Evolutionary conservation across 352 stramenopile genomes (phyloP), one percentile per base, ranked within the genome.

Genomic region (Phytopythium delawarense): DNA sequence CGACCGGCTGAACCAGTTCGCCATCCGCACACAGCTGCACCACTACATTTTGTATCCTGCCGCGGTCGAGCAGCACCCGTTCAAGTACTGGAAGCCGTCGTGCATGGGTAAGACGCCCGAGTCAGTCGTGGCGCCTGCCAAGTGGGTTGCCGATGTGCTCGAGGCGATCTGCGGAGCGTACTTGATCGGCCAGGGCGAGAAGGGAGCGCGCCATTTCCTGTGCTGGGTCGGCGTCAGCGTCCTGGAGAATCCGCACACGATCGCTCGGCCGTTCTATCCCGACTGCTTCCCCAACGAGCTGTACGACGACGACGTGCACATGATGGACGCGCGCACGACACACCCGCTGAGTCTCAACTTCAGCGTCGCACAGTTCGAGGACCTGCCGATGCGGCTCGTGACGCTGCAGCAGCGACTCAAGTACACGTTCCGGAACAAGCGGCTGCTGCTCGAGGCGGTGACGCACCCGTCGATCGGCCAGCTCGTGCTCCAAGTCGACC

Each of bases 121-220:
- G 50, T 64, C 75, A 4, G 70, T 94, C 9, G 78, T 91, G 13
- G 87, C 81, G 44, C 79, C 85, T 16, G 74, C 83, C 11, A 96
- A 96, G 52, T 96, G 87, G 87, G 84, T 96, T 45, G 87, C 87
- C 12, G 87, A 96, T 53, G 82, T 94, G 44, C 64, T 96, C 8
- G 87, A 96, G 60, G 83, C 87, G 7, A 87, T 92, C 25, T 91
- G 83, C 40, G 87, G 87, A 4, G 87, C 87, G 7, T 96, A 92
- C 46, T 61, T 96, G 20, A 69, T 91, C 21, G 83, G 82, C 5
- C 67, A 86, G 18, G 80, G 81, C 52, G 87, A 96, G 66, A 71
- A 69, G n/a, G 87, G 81, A 13, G 87, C 71, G 9, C 84, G 87
- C 3, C 78, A 89, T 35, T 96, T 94, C 21, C 63, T 96, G 8